Evolutionary conservation across 192 early-diverging fungal genomes (phyloP), one percentile per base, ranked within the genome.

Genomic region (Chytriomyces sp.): DNA sequence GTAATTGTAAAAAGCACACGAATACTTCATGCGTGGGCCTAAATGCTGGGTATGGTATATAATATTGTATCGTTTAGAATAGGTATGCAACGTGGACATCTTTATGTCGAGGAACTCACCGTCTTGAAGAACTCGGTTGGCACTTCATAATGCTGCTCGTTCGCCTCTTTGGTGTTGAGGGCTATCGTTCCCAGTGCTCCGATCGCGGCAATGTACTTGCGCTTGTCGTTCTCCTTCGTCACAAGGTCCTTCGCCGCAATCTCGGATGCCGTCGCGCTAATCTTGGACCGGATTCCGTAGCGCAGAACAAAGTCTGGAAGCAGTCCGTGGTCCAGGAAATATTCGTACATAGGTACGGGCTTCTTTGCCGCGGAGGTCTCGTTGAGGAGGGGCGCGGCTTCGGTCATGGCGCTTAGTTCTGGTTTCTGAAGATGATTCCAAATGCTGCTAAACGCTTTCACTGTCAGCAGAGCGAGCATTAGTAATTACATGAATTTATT

Each of bases 131-230:
- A 89, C 63, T 81, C 79, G 10, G 83, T 84, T 4, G 87, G 83
- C 4, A 89, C 78, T 74, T 90, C 89, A 74, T 90, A 90, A 64
- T 90, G 89, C 77, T 90, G 89, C 69, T 90, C 82, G 57, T 90
- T 90, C 31, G 89, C 89, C 69, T 89, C 84, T 37, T 89, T 80
- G 12, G 89, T 89, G 60, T 88, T 53, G 25, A 82, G 52, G 30
- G 87, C 89, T 33, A 90, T 88, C 25, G 52, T 52, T 33, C 73
- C 37, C 0, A 60, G 52, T 17, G 49, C 70, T 64, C 72, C 82
- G 53, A 87, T 78, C 4, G 30, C 34, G 34, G 58, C 33, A 49
- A 86, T 77, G 80, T 80, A 88, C 7, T 7, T 41, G 26, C 41
- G 25, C 63, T 87, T 88, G 53, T 59, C 69, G 34, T 53, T 54